Base-by-base conservation (phyloP, 2,329 filamentous ascomycete genomes). In the Cytospora chrysosperma region DNA sequence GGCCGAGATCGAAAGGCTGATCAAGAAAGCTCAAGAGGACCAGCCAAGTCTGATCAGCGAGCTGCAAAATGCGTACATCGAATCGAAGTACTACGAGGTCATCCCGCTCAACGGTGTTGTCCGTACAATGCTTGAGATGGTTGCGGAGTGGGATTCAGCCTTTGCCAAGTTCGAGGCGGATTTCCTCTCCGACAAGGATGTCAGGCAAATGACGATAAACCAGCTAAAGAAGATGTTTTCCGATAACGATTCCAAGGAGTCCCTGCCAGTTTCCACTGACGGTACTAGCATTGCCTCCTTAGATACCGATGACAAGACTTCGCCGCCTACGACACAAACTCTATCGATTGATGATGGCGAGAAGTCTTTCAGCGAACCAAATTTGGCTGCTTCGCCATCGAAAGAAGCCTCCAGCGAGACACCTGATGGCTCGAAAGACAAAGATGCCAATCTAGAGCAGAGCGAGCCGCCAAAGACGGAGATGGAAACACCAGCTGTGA, bases 101-200 rank as follows among this genome's bases (percentile, higher is more conserved):
- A 93, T 98, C 56, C 95, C 96, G 0, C 84, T 99, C 67, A 99
- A 98, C 70, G 85, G 89, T 63, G 90, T 94, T 9, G 86, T 97
- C 56, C 88, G 94, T 68, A 90, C 92, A 62, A 95, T 97, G 81
- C 88, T 98, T 68, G 93, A 97, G 72, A 96, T 91, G 69, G 93
- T 94, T 4, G 88, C 93, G 24, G 92, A 93, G 68, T 99, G 95
- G 95, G 96, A 99, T 72, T 87, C 89, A 27, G 87, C 87, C 0
- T 99, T 99, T 77, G 83, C 87, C 62, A 90, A 95, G 61, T 98
- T 99, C 65, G 96, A 99, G 73, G 86, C 88, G 51, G 91, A 96
- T 70, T 99, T 94, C 77, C 89, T 99, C 70, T 94, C 94, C 0
- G 96, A 99, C 75, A 98, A 96, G 72, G 95, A 99, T 77, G 96